phyloP scores from a whole-genome alignment of 805 yeast genomes.

The Starmerella asiatica region DNA sequence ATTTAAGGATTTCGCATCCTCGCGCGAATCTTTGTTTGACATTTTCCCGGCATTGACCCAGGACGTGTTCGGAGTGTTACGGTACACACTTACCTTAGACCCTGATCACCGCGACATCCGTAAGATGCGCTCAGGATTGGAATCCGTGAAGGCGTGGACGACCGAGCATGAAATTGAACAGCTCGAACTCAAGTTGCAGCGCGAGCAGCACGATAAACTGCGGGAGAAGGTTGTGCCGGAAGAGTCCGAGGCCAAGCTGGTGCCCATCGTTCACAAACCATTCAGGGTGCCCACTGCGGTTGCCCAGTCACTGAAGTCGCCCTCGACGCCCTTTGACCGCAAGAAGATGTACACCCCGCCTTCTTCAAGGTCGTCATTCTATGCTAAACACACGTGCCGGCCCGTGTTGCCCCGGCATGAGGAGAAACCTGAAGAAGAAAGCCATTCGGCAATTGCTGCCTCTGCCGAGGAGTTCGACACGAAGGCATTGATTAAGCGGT shows the following conservation, averaged over 20 bases:
- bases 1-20: constrained; percentile 71
- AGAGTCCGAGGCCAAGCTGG: constrained; percentile 7
- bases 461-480: constrained; percentile 6
- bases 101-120: constrained; percentile 67
- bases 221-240: constrained; percentile 26
- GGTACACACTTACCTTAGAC: constrained; percentile 67
- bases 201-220: background rate
- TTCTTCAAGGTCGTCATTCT: constrained; percentile 2
- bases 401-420: constrained; percentile 13
- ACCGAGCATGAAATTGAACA: constrained; percentile 60
- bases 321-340: constrained; percentile 19
- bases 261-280: constrained; percentile 19
- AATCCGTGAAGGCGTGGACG: constrained; percentile 53
- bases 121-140: constrained; percentile 47
- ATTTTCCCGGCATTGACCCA: constrained; percentile 79
- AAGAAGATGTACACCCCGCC: constrained; percentile 22
- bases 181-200: constrained; percentile 18
- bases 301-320: constrained; percentile 16
- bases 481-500: no score
- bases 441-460: constrained; percentile 1
- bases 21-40: constrained; percentile 82
- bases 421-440: constrained; percentile 15
- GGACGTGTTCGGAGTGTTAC: constrained; percentile 72
- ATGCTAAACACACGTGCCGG: constrained; percentile 1
- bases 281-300: constrained; percentile 22